These are phyloP conservation scores for Termitomyces titanicus DNA, from an alignment of 768 basidiomycete genomes.

Conservation along the genomic window DNA sequence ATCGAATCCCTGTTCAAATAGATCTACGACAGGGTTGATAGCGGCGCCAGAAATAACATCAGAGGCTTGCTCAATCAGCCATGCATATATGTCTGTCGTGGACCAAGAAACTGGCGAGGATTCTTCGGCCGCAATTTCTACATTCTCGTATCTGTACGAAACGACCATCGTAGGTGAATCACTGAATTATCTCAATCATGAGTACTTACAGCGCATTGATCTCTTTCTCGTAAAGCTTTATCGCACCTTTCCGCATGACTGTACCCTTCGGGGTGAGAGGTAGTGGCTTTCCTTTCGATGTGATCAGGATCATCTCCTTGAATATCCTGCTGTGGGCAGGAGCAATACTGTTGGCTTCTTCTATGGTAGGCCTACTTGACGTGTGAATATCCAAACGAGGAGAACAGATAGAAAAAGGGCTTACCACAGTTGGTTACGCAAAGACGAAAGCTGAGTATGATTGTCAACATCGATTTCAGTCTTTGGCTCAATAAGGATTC, in stretches of 20 bases:
- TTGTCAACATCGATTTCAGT: slow-evolving; percentile 19
- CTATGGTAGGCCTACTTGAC: slow-evolving; percentile 29
- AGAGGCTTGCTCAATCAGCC: slow-evolving; percentile 2
- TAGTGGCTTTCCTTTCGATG: slow-evolving; percentile 36
- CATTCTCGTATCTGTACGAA: slow-evolving; percentile 3
- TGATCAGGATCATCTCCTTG: too few relatives aligned
- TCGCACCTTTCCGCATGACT: slow-evolving; percentile 34
- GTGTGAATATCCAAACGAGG: neutral
- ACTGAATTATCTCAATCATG: neutral
- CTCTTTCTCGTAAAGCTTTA: slow-evolving; percentile 35
- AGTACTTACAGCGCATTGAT: slow-evolving; percentile 33
- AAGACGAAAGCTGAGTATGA: slow-evolving; percentile 14
- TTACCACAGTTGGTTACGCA: slow-evolving; percentile 32
- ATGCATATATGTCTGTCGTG: neutral
- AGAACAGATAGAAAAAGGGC: neutral
- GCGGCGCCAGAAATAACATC: neutral
- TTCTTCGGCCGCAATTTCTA: neutral
- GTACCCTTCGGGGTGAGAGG: slow-evolving; percentile 43
- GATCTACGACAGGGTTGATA: neutral
- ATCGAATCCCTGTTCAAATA: slow-evolving; percentile 9
- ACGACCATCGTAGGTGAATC: neutral
- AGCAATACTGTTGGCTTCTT: slow-evolving; percentile 36
- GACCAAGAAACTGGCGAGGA: neutral
- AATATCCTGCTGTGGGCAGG: slow-evolving; percentile 39
- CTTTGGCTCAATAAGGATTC: slow-evolving; percentile 22